Percentiles rank a stretch among this genome's conserved stretches.
Evolutionary conservation across 768 basidiomycete species (phyloP).

Genomic region (Trametes maxima): DNA sequence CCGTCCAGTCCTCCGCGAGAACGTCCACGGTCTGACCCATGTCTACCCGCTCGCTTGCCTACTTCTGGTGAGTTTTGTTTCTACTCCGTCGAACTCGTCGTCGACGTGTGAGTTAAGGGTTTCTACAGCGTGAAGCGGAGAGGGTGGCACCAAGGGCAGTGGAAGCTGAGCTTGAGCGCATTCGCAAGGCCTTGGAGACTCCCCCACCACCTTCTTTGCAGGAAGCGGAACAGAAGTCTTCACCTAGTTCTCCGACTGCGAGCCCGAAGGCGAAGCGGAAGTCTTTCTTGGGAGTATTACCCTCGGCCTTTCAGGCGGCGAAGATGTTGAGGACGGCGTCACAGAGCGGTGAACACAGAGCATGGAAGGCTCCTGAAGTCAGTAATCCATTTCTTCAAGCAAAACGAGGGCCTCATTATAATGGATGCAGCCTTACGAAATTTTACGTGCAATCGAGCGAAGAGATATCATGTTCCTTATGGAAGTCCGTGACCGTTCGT

Average conservation of each 20-base stretch:
- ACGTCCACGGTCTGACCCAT: slow-evolving; percentile 51
- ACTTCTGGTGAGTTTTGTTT: slow-evolving; percentile 50
- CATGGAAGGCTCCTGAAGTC: slow-evolving; percentile 61
- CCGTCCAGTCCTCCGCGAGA: slow-evolving; percentile 32
- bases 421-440: slow-evolving; percentile 53
- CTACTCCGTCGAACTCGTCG: slow-evolving; percentile 2
- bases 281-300: slow-evolving; percentile 14
- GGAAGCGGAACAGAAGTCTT: not conserved
- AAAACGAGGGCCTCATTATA: not conserved
- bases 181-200: slow-evolving; percentile 13
- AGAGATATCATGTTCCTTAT: slow-evolving; percentile 83
- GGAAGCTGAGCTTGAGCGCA: slow-evolving; percentile 16
- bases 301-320: slow-evolving; percentile 11
- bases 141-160: slow-evolving; percentile 54
- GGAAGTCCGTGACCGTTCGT: slow-evolving; percentile 80
- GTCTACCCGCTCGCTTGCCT: slow-evolving; percentile 71
- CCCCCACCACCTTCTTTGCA: not conserved
- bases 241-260: not conserved
- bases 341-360: not conserved
- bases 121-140: slow-evolving; percentile 73
- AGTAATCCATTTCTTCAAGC: slow-evolving; percentile 2
- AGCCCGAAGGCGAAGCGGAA: slow-evolving; percentile 16
- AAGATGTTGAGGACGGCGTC: slow-evolving; percentile 7
- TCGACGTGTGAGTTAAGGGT: slow-evolving; percentile 44
- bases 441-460: slow-evolving; percentile 83